Evolutionary conservation across 202 grass and related monocot species (phyloP), one percentile per base, ranked within the genome.

Genomic region (Bolboschoenoplectus hybrid): DNA sequence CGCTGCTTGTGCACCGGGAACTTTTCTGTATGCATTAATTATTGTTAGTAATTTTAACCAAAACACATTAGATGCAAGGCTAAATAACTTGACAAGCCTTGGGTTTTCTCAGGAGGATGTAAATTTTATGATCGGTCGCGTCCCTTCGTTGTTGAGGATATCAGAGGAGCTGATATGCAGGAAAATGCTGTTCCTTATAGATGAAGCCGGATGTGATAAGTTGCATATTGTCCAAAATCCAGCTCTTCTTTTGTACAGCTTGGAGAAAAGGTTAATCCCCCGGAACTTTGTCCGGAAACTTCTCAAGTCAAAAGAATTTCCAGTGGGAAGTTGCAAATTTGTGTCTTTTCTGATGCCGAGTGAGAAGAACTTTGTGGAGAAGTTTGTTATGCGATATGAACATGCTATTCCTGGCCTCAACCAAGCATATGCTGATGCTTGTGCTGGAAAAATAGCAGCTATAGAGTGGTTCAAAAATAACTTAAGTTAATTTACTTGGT

Each of bases 71-170:
- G 64, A 45, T 1, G 55, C 7, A 19, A 86, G 82, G 26, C 20
- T 74, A 1, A n/a, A 8, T 19, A 26, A 87, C 3, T 60, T 86
- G 47, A 84, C 7, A 61, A 87, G 11, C 46, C 62, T 91, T n/a
- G 85, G 85, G 5, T 81, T 85, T 82, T 86, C 85, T 50, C 19
- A 1, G 0, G 44, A 49, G 8, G 45, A 49, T 9, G 9, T 74
- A 32, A 74, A 4, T n/a, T 74, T 2, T 11, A 20, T 74, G 1
- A 74, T 74, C 17, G 3, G 17, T 32, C 9, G 3, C 13, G 0
- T 3, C 8, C 43, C 70, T 10, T 3, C 0, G 3, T 3, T 74
- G 8, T 74, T 74, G 70, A 0, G 9, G 7, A 2, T 12, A 20
- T 20, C 44, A 5, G 70, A 74, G 70, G 7, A 50, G n/a, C 7